Conservation (phyloP, 352 stramenopile species). For the Pythium graminicola region DNA sequence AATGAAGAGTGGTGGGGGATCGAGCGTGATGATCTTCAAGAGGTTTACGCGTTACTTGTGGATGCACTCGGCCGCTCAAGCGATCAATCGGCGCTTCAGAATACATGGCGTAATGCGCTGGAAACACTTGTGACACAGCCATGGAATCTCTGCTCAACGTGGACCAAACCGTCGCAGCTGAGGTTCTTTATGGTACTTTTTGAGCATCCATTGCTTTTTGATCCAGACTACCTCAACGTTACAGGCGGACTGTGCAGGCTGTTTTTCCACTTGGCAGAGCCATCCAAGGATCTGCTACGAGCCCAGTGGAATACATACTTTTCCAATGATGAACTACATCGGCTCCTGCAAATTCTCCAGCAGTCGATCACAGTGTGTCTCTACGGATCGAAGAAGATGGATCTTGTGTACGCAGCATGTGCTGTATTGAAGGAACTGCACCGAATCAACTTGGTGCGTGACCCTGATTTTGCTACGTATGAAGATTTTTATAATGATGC, state of each 20-base stretch:
- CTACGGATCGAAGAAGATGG: constrained; percentile 63
- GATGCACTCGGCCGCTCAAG: constrained; percentile 25
- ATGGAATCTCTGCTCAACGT: constrained; percentile 73
- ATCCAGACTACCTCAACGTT: constrained; percentile 69
- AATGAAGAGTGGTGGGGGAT: constrained; percentile 48
- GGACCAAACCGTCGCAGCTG: constrained; percentile 34
- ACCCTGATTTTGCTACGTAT: constrained; percentile 47
- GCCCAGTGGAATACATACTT: constrained; percentile 49
- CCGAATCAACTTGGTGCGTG: constrained; percentile 43
- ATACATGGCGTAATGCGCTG: constrained; percentile 66
- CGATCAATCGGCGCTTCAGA: constrained; percentile 50
- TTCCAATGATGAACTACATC: constrained; percentile 52
- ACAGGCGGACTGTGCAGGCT: constrained; percentile 61
- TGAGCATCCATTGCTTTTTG: constrained; percentile 65
- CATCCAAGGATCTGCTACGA: constrained; percentile 47
- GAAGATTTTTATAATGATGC: constrained; percentile 81
- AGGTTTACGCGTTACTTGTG: constrained; percentile 43
- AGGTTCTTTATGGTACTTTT: constrained; percentile 73
- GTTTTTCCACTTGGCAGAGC: constrained; percentile 49
- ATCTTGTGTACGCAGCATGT: constrained; percentile 68
- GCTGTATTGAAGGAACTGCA: constrained; percentile 62
- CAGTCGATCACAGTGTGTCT: constrained; percentile 72
- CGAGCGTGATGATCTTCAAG: constrained; percentile 32
- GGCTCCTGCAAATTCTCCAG: constrained; percentile 63
- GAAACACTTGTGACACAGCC: constrained; percentile 60